phyloP scores from a whole-genome alignment of 305 asterid species.

The Fraxinus greggii region DNA sequence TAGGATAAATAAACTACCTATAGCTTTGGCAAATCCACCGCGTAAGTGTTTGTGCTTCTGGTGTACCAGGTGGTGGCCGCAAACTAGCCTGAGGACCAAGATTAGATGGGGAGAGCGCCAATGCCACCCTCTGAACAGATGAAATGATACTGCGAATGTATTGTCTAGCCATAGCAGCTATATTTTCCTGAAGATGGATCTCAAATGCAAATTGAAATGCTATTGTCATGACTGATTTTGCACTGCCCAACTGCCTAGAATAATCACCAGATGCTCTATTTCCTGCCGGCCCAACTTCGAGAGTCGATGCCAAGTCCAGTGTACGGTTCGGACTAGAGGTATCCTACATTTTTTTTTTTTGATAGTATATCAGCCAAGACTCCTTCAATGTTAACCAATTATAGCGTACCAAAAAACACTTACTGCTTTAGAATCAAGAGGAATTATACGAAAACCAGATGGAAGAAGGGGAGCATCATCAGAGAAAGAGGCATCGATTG shows the following conservation, averaged over 20 bases:
- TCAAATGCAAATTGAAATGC: constrained; percentile 94
- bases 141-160: constrained; percentile 84
- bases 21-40: constrained; percentile 94
- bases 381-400: neutral
- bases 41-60: constrained; percentile 81
- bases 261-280: constrained; percentile 44
- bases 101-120: constrained; percentile 81
- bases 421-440: constrained; percentile 71
- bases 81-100: constrained; percentile 48
- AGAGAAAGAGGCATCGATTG: constrained; percentile 91
- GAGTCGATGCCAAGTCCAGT: constrained; percentile 88
- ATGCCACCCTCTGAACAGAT: constrained; percentile 91
- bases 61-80: constrained; percentile 68
- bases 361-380: constrained; percentile 1
- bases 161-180: constrained; percentile 89
- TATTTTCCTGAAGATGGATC: constrained; percentile 75
- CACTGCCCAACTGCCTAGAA: constrained; percentile 34
- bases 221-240: constrained; percentile 89
- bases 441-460: constrained; percentile 92
- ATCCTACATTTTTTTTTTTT: constrained; percentile 41
- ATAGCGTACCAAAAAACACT: constrained; percentile 6
- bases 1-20: constrained; percentile 40
- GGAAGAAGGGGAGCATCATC: constrained; percentile 98
- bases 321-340: constrained; percentile 83
- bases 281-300: constrained; percentile 68